Evolutionary conservation across 345 rosid species (phyloP), one percentile per base, ranked within the genome.

Genomic region (Pelargonium nanum): DNA sequence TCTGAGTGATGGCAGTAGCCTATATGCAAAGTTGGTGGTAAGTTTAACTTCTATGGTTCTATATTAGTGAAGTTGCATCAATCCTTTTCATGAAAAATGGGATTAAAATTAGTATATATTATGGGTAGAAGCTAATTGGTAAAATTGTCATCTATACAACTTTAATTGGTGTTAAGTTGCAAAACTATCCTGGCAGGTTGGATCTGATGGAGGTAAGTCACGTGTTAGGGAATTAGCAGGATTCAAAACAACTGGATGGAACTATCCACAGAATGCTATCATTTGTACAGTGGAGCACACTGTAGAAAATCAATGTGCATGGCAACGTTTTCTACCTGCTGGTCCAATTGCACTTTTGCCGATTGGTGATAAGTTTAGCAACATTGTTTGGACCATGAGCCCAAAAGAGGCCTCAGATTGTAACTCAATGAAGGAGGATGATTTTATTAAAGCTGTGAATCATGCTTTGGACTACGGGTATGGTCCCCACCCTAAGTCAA

Each of bases 271-370:
- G 69, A 87, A 82, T 74, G 98, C 97, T 34, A 68, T 92, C 53
- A 92, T 87, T 50, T 92, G 97, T 80, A 89, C 98, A 1, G 91
- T 92, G 19, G 93, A 92, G 71, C 98, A 92, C 70, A 65, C 76
- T 58, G 71, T 59, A 15, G 88, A 81, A 69, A 92, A 87, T 61
- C 55, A 48, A 23, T 79, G 91, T 58, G 96, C 98, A 10, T 89
- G 98, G 97, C 97, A 92, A 74, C 81, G 96, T 64, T 89, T 92
- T 75, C 80, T 92, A 65, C 94, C 96, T n/a, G 58, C 80, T 61
- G 98, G 97, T 55, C 98, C 98, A 26, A 83, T 92, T 54, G 95
- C 97, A 17, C 87, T 92, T 63, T 73, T 89, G 70, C 97, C 98
- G 5, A 56, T 92, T 0, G 87, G 98, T 54, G 97, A 84, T 66